Base-by-base conservation (phyloP, 306 rosid species). In the Casuarina glauca region DNA sequence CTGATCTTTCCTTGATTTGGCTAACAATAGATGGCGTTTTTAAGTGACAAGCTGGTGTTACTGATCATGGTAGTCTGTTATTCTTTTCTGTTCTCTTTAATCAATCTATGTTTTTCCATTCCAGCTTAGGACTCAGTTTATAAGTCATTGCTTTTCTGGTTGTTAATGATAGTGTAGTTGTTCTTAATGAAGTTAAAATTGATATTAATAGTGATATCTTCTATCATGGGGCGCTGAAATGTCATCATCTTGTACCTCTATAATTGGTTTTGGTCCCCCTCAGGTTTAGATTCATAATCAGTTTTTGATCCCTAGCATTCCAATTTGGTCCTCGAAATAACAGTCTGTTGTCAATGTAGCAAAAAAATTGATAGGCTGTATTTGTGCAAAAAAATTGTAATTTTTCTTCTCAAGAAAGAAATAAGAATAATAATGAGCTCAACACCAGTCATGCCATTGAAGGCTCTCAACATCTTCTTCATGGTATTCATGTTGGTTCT, bases 401-500 rank as follows among this genome's bases (percentile, higher is more conserved):
- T 48, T 48, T 48, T 44, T 44, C 8, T 3, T 3, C 53, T 12
- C 3, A 19, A 54, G 2, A 66, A 51, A 72, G 84, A 43, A 76
- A 70, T 68, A n/a, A 69, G 53, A 38, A 38, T 42, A 19, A 5
- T 4, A 16, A 58, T 7, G 73, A 16, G 19, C 42, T 46, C 35
- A 16, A 46, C n/a, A 15, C 12, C 41, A 73, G 78, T 69, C 76
- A 91, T 91, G 93, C 87, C 58, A n/a, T 76, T 87, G 78, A 86
- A 88, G 72, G 83, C 89, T 78, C 61, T 83, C 79, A 90, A 76
- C 84, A 79, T 86, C 70, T 42, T 86, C 78, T 64, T 89, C 60
- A 68, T 89, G 81, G 75, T 81, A 9, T 82, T 82, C 78, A 82
- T 91, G 87, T 55, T 88, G 76, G 43, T 81, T 88, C 89, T 43